Percentiles rank a stretch among this genome's conserved stretches.
Evolutionary conservation across 1,284 basidiomycete species (phyloP).

Genomic region (Moesziomyces parantarcticus): DNA sequence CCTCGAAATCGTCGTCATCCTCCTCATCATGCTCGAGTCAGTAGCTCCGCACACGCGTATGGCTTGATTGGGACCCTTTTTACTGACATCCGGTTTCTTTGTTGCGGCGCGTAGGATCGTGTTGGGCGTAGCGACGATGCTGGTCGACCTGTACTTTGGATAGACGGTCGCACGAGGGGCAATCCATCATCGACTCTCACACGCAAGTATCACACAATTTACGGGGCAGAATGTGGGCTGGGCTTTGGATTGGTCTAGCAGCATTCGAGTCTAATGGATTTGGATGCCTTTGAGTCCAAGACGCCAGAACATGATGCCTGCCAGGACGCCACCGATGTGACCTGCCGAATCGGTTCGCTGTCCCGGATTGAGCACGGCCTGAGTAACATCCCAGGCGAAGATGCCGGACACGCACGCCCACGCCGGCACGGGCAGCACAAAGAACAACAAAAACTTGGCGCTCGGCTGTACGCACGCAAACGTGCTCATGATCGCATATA

Average conservation of each 20-base stretch:
- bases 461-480: slow-evolving; percentile 78
- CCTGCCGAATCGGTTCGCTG: slow-evolving; percentile 76
- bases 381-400: slow-evolving; percentile 78
- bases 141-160: slow-evolving; percentile 65
- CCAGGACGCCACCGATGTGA: slow-evolving; percentile 81
- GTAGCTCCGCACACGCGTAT: slow-evolving; percentile 8
- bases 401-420: slow-evolving; percentile 81
- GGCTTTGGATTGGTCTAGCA: too few species aligned
- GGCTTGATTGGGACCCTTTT: background rate
- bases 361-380: slow-evolving; percentile 69
- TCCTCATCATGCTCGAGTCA: slow-evolving; percentile 83
- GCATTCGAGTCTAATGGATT: background rate
- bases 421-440: slow-evolving; percentile 79
- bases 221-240: too few species aligned
- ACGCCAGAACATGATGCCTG: slow-evolving; percentile 72
- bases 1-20: slow-evolving; percentile 94
- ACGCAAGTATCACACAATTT: background rate
- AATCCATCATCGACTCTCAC: background rate
- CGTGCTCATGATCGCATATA: slow-evolving; percentile 76
- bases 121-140: slow-evolving; percentile 65
- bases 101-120: slow-evolving; percentile 70
- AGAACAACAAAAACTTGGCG: slow-evolving; percentile 81
- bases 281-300: slow-evolving; percentile 24
- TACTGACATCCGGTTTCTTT: background rate
- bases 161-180: slow-evolving; percentile 14